These are phyloP conservation scores for Yamadazyma sp. DNA, from an alignment of 805 yeast genomes.

Conservation along the genomic window DNA sequence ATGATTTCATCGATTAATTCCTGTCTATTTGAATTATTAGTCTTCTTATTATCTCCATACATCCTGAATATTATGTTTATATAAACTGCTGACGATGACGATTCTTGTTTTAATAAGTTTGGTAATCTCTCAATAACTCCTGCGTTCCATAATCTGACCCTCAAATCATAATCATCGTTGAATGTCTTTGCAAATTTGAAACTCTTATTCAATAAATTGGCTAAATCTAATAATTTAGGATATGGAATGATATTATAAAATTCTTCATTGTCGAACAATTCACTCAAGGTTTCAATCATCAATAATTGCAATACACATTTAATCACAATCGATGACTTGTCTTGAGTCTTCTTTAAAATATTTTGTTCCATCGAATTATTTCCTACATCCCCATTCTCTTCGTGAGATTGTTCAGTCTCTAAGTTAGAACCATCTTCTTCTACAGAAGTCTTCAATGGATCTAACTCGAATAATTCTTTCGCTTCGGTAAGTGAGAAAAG, in stretches of 20 bases:
- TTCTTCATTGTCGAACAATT: slow-evolving; percentile 64
- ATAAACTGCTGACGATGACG: slow-evolving; percentile 83
- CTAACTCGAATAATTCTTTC: slow-evolving; percentile 68
- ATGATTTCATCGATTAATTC: slow-evolving; percentile 50
- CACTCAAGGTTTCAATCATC: slow-evolving; percentile 83
- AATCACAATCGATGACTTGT: slow-evolving; percentile 76
- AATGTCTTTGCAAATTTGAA: slow-evolving; percentile 82
- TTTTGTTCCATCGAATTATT: slow-evolving; percentile 19
- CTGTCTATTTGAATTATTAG: slow-evolving; percentile 43
- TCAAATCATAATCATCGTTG: slow-evolving; percentile 82
- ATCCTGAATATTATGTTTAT: slow-evolving; percentile 76
- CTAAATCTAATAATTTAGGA: slow-evolving; percentile 54
- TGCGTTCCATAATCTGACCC: slow-evolving; percentile 87
- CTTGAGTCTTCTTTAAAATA: slow-evolving; percentile 44
- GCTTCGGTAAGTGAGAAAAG: slow-evolving; percentile 86
- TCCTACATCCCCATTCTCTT: slow-evolving; percentile 10
- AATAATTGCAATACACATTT: slow-evolving; percentile 88
- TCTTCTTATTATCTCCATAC: slow-evolving; percentile 63
- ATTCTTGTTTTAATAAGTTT: slow-evolving; percentile 86
- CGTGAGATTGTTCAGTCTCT: not conserved
- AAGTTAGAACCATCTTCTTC: not conserved
- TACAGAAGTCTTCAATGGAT: slow-evolving; percentile 33
- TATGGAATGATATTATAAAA: slow-evolving; percentile 73
- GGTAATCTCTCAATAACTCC: slow-evolving; percentile 93
- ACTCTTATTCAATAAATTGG: slow-evolving; percentile 60